Conservation (phyloP, 1,284 basidiomycete genomes). For the Heliocybe sulcata region DNA sequence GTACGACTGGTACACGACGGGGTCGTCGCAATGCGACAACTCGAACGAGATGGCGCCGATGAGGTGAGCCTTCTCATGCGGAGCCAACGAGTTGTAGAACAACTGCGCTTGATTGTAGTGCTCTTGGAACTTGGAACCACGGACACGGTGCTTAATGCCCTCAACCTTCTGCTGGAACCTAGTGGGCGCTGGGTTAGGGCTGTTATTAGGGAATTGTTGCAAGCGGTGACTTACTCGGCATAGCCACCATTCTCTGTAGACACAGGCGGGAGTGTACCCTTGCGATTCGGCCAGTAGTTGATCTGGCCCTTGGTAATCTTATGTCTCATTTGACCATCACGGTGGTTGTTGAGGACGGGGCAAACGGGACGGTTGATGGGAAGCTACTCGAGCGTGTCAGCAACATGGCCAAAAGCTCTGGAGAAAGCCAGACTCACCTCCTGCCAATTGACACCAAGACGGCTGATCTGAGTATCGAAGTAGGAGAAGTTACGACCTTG, state of each 20-base stretch:
- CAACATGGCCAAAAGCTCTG: background rate
- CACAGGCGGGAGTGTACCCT: slow-evolving; percentile 42
- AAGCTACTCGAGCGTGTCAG: slow-evolving; percentile 27
- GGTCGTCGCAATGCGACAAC: slow-evolving; percentile 72
- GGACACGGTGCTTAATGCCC: slow-evolving; percentile 64
- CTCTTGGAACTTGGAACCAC: slow-evolving; percentile 69
- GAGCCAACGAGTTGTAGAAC: slow-evolving; percentile 72
- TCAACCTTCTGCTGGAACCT: slow-evolving; percentile 43
- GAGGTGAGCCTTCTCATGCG: slow-evolving; percentile 63
- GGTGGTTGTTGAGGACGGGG: slow-evolving; percentile 68
- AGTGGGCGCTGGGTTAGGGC: background rate
- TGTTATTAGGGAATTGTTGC: background rate
- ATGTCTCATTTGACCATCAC: slow-evolving; percentile 57
- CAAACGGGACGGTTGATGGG: slow-evolving; percentile 82
- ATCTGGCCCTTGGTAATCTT: slow-evolving; percentile 53
- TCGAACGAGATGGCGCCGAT: slow-evolving; percentile 68
- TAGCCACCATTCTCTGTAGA: slow-evolving; percentile 49
- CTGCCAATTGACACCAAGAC: slow-evolving; percentile 71
- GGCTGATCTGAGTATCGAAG: slow-evolving; percentile 72
- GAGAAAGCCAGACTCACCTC: slow-evolving; percentile 29
- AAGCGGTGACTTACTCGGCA: slow-evolving; percentile 33
- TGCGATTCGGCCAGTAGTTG: slow-evolving; percentile 77
- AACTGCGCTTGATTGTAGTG: slow-evolving; percentile 67
- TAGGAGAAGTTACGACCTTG: slow-evolving; percentile 83
- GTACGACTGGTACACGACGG: slow-evolving; percentile 59